phyloP scores from a whole-genome alignment of 2,329 filamentous ascomycete species.

The Bertia moriformis region DNA sequence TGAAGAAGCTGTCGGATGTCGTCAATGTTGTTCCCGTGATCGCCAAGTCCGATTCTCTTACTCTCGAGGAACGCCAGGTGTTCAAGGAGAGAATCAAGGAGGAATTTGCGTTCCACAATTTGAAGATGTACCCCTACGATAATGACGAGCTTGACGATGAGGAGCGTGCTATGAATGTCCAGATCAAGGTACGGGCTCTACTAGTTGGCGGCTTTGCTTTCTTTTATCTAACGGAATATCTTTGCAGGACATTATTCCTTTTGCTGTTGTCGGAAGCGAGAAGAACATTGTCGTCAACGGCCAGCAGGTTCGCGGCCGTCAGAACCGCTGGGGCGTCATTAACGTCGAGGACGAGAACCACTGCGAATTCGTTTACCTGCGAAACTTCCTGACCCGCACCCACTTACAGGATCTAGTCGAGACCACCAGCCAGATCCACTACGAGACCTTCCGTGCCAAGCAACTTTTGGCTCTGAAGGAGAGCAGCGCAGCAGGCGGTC shows the following conservation, averaged over 20 bases:
- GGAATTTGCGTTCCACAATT: conserved; percentile 98
- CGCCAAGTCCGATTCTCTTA: conserved; percentile 93
- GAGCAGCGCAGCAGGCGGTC: conserved; percentile 69
- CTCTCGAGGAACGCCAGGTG: conserved; percentile 80
- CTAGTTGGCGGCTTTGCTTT: too few species aligned
- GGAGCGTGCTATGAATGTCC: conserved; percentile 80
- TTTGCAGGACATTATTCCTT: conserved; percentile 73
- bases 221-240: too few species aligned
- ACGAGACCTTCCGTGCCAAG: conserved; percentile 99
- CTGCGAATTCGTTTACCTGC: conserved; percentile 97
- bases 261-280: conserved; percentile 94
- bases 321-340: conserved; percentile 99
- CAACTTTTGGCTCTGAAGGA: conserved; percentile 96
- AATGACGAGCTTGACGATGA: conserved; percentile 98
- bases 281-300: conserved; percentile 95
- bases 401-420: conserved; percentile 98
- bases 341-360: conserved; percentile 99
- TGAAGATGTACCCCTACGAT: conserved; percentile 99
- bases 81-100: conserved; percentile 99
- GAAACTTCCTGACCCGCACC: conserved; percentile 95
- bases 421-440: conserved; percentile 98
- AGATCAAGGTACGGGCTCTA: conserved; percentile 73
- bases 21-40: conserved; percentile 99
- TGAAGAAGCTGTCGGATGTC: conserved; percentile 98
- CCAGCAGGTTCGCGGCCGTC: conserved; percentile 90